Conservation (phyloP, 1,139 yeast species). For the Suhomyces chickasaworum region DNA sequence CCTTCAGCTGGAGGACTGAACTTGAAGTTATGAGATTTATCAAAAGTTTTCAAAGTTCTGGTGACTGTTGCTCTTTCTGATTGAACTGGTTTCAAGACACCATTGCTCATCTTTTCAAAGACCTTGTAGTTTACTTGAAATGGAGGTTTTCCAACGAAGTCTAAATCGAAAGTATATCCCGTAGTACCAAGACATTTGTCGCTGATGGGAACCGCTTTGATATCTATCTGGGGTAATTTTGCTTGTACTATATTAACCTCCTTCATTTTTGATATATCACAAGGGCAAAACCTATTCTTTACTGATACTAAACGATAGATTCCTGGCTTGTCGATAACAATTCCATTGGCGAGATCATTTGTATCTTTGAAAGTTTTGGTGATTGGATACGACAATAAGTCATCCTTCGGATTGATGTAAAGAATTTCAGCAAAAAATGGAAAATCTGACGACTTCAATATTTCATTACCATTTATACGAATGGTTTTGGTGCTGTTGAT, state of each 20-base stretch:
- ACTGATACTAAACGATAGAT: conserved; percentile 56
- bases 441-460: conserved; percentile 34
- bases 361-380: conserved; percentile 38
- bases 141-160: conserved; percentile 79
- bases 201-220: conserved; percentile 59
- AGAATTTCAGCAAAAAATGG: conserved; percentile 52
- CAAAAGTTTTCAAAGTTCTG: conserved; percentile 28
- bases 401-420: conserved; percentile 31
- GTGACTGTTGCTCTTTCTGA: conserved; percentile 33
- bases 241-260: conserved; percentile 28
- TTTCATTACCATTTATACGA: conserved; percentile 23
- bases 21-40: conserved; percentile 45
- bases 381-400: conserved; percentile 27
- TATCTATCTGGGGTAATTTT: conserved; percentile 52
- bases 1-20: conserved; percentile 86
- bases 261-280: conserved; percentile 46
- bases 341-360: conserved; percentile 33
- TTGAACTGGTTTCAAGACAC: conserved; percentile 34
- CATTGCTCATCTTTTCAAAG: conserved; percentile 46
- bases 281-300: conserved; percentile 63
- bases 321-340: conserved; percentile 61
- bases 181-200: conserved; percentile 93
- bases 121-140: conserved; percentile 66
- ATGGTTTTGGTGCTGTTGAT: conserved; percentile 41
- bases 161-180: conserved; percentile 71